Conservation (phyloP, 1,284 basidiomycete genomes). For the Malassezia dermatis region DNA sequence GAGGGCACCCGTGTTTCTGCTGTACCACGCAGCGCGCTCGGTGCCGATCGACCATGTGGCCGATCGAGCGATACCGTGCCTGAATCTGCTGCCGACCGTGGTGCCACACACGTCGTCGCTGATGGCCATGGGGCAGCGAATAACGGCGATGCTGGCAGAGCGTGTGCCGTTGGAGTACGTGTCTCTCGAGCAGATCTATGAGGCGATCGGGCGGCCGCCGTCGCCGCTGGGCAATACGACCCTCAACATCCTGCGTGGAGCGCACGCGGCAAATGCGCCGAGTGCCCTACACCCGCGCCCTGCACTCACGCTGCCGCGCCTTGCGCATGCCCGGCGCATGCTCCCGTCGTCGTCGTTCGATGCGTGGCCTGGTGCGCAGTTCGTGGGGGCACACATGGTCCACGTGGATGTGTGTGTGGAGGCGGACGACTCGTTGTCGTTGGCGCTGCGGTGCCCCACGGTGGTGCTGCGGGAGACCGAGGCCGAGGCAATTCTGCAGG, state of each 20-base stretch:
- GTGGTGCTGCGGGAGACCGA: not conserved
- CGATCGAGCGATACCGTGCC: slow-evolving; percentile 22
- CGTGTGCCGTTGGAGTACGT: slow-evolving; percentile 25
- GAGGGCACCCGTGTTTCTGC: slow-evolving; percentile 19
- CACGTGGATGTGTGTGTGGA: slow-evolving; percentile 6
- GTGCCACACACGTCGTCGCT: slow-evolving; percentile 3
- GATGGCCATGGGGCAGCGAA: slow-evolving; percentile 6
- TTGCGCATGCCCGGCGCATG: not conserved
- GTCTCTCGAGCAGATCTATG: slow-evolving; percentile 19
- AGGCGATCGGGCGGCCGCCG: slow-evolving; percentile 10
- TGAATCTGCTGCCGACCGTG: slow-evolving; percentile 30
- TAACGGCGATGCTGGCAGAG: slow-evolving; percentile 2
- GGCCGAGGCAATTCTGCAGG: not conserved
- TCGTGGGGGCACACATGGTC: not conserved
- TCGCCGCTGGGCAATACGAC: slow-evolving; percentile 23
- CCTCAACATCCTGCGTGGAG: slow-evolving; percentile 21
- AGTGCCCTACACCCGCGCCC: not conserved
- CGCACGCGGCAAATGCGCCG: not conserved
- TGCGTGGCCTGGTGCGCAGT: not conserved
- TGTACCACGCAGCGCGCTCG: slow-evolving; percentile 29
- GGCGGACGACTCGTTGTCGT: not conserved
- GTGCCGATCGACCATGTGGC: slow-evolving; percentile 20
- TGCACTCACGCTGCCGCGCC: not conserved
- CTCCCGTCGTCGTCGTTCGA: not conserved
- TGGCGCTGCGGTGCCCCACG: slow-evolving; percentile 11